Base-by-base conservation (phyloP, 345 rosid genomes). In the Euphorbia pulcherrima region DNA sequence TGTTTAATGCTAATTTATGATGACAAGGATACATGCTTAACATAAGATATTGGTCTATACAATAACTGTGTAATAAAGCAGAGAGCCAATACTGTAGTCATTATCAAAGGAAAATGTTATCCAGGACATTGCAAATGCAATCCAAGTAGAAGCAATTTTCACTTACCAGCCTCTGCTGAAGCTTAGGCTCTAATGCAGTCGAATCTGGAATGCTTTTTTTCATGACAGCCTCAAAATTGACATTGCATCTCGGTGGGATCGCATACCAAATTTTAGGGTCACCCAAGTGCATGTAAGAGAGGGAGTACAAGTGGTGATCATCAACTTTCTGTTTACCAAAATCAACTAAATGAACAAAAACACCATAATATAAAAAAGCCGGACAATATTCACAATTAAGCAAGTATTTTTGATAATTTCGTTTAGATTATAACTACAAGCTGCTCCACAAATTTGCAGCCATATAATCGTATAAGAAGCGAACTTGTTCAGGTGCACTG, bases 201-300 rank as follows among this genome's bases (percentile, higher is more conserved):
- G 69, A 24, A 74, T 78, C 77, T 55, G 81, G 67, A 59, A 71
- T 46, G 65, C 71, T 59, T 41, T 80, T 85, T 75, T 69, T 75
- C 80, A 71, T 50, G 53, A 74, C 52, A 68, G 76, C 69, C 65
- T 77, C 77, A 75, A 82, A 84, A 68, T 83, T 74, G 30, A 65
- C 59, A 8, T 65, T 72, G 77, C 68, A 78, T 75, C 80, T 78
- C 58, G 55, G 81, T 0, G 97, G 89, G 70, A 84, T 71, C 54
- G 74, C 68, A 76, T 84, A 80, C 97, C 94, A 85, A 39, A 90
- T 76, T 80, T 80, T 84, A 14, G 90, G 90, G 68, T 79, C 80
- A 54, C 97, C 97, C 60, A 83, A 2, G 81, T 90, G 97, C 84
- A 76, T 48, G 80, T 84, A 88, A 76, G 68, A 75, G 67, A 90